These are phyloP conservation scores for Gaultheria prostrata DNA, from an alignment of 148 eudicot species.

Conservation along the genomic window DNA sequence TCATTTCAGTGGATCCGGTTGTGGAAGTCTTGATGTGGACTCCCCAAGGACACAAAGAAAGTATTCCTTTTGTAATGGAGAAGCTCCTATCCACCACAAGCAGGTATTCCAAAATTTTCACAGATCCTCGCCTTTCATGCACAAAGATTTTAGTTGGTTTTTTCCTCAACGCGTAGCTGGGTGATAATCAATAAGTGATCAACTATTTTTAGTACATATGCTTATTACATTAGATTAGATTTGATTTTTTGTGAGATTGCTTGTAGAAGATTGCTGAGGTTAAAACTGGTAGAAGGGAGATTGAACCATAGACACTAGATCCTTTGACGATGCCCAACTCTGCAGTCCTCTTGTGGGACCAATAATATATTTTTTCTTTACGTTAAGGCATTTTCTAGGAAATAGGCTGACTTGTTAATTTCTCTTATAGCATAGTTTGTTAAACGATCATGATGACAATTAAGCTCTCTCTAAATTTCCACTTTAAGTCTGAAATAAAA, in stretches of 20 bases:
- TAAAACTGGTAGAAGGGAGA: not conserved
- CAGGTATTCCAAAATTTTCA: conserved; percentile 2
- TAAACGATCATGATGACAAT: not conserved
- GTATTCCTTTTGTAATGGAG: conserved; percentile 2
- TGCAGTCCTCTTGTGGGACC: not conserved
- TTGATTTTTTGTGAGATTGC: not conserved
- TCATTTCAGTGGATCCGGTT: conserved; percentile 10
- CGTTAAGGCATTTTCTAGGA: not conserved
- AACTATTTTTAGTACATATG: not conserved
- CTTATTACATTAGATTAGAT: not conserved
- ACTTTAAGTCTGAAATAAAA: not conserved
- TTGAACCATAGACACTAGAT: not conserved
- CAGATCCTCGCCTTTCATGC: not conserved
- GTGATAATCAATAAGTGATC: not conserved
- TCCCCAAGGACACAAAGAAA: conserved; percentile 25
- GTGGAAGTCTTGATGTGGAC: conserved; percentile 16
- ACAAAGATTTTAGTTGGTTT: no score
- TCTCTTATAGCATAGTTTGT: not conserved
- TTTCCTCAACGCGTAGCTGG: not conserved
- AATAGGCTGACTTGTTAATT: not conserved
- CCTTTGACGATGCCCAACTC: not conserved
- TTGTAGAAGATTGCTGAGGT: not conserved
- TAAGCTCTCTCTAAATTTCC: not conserved
- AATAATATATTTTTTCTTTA: not conserved
- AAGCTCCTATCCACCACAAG: not conserved